phyloP scores from a whole-genome alignment of 768 basidiomycete species.

The Tylopilus plumbeoviolaceoides region DNA sequence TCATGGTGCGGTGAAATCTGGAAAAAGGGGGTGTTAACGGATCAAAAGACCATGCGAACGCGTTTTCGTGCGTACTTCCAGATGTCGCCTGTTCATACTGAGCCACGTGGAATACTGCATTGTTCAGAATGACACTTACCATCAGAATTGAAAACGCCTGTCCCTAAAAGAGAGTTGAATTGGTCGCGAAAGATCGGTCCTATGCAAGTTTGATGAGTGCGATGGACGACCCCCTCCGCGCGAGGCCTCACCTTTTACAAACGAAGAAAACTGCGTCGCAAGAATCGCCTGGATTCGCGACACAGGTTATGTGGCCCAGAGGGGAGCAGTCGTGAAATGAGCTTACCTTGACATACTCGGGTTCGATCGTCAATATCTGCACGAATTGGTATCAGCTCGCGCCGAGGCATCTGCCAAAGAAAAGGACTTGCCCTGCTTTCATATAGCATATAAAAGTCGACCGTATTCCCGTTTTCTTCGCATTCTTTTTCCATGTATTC shows the following conservation, averaged over 20 bases:
- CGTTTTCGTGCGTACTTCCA: conserved; percentile 33
- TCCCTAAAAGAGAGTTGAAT: conserved; percentile 30
- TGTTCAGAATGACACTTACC: conserved; percentile 15
- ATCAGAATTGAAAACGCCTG: conserved; percentile 41
- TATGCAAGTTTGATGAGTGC: conserved; percentile 1
- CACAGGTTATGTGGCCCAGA: neutral
- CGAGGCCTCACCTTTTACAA: conserved; percentile 30
- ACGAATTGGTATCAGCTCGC: neutral
- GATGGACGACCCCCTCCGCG: neutral
- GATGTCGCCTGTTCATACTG: conserved; percentile 23
- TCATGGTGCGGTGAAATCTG: conserved; percentile 42
- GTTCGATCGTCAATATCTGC: conserved; percentile 37
- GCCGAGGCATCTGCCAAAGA: no score
- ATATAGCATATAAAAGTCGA: conserved; percentile 19
- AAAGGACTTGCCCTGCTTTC: conserved; percentile 24
- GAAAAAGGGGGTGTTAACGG: neutral
- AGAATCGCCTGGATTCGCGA: conserved; percentile 31
- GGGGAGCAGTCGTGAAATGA: neutral
- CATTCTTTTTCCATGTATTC: conserved; percentile 12
- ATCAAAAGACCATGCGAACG: neutral
- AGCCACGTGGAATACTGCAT: neutral
- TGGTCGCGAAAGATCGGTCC: conserved; percentile 24
- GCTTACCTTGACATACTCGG: conserved; percentile 38
- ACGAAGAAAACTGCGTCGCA: conserved; percentile 35
- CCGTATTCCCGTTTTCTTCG: conserved; percentile 21